Evolutionary conservation across 495 filamentous ascomycete species (phyloP).

Genomic region (Aspergillus haitiensis): DNA sequence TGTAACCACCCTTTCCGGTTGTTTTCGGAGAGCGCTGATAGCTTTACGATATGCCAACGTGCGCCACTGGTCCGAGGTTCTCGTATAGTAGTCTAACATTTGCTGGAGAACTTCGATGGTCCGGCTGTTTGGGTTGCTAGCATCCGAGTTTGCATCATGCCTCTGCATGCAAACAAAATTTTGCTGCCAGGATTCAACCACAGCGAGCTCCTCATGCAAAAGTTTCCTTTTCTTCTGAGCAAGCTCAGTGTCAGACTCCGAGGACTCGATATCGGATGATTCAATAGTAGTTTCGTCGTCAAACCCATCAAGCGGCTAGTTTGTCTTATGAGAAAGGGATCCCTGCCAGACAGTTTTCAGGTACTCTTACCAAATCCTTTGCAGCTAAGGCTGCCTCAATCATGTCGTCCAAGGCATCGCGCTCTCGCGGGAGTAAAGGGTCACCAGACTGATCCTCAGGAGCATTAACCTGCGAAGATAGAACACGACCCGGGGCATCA

Average conservation of each 20-base stretch:
- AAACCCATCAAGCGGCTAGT: constrained; percentile 30
- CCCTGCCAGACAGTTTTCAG: background rate
- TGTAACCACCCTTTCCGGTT: constrained; percentile 64
- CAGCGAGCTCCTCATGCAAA: constrained; percentile 14
- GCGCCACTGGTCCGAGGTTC: constrained; percentile 78
- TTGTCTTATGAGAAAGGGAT: background rate
- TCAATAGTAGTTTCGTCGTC: constrained; percentile 28
- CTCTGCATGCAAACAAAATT: constrained; percentile 70
- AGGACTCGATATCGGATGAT: constrained; percentile 26
- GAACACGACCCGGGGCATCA: background rate
- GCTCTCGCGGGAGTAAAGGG: constrained; percentile 17
- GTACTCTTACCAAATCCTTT: constrained; percentile 51
- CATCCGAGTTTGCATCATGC: constrained; percentile 42
- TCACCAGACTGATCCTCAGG: constrained; percentile 1
- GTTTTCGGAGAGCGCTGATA: constrained; percentile 68
- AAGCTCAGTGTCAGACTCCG: constrained; percentile 22
- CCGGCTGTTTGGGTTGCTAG: constrained; percentile 62
- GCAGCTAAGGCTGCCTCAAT: constrained; percentile 57
- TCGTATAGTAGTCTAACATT: constrained; percentile 80
- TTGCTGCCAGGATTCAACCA: constrained; percentile 43
- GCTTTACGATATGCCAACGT: constrained; percentile 76
- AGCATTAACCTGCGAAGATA: background rate
- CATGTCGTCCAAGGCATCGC: constrained; percentile 57
- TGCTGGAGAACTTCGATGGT: constrained; percentile 79
- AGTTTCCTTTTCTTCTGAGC: constrained; percentile 34